These are phyloP conservation scores for Penicillium sp. DNA, from an alignment of 2,329 filamentous ascomycete species.

Conservation along the genomic window DNA sequence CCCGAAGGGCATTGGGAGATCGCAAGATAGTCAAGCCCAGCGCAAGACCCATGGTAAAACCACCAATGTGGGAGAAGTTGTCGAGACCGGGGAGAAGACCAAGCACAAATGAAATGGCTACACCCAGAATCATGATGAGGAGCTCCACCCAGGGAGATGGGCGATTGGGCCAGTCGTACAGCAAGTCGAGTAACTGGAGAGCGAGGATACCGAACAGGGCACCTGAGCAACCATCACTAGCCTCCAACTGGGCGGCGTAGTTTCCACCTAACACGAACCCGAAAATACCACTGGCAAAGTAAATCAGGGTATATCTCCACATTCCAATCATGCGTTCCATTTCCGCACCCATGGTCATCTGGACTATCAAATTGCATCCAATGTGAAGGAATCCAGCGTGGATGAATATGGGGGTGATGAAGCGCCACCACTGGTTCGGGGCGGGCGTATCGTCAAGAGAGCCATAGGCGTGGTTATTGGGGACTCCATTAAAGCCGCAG, in stretches of 20 bases:
- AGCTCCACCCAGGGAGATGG: conserved; percentile 76
- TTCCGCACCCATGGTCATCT: conserved; percentile 84
- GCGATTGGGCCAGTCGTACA: conserved; percentile 89
- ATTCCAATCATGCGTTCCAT: conserved; percentile 91
- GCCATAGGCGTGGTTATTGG: conserved; percentile 58
- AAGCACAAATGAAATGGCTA: conserved; percentile 86
- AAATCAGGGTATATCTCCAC: conserved; percentile 85
- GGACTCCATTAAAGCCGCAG: conserved; percentile 80
- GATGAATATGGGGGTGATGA: conserved; percentile 93
- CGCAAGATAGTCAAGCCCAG: conserved; percentile 85
- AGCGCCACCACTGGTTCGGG: conserved; percentile 95
- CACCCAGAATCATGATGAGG: conserved; percentile 81
- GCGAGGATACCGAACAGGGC: conserved; percentile 90
- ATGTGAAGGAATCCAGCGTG: conserved; percentile 95
- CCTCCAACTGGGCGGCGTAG: conserved; percentile 77
- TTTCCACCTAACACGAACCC: conserved; percentile 95
- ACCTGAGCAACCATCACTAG: conserved; percentile 87
- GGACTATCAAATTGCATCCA: conserved; percentile 89
- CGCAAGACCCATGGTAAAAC: conserved; percentile 87
- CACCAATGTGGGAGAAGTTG: conserved; percentile 97
- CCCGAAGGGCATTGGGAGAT: conserved; percentile 77
- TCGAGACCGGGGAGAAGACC: conserved; percentile 90
- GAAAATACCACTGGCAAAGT: conserved; percentile 89
- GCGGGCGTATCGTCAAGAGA: conserved; percentile 58
- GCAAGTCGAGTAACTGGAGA: conserved; percentile 79